A percentile compares a stretch with the other conserved stretches of the same genome.
Evolutionary conservation across 768 basidiomycete genomes (phyloP).

Genomic region (Leccinum subgranulosum): DNA sequence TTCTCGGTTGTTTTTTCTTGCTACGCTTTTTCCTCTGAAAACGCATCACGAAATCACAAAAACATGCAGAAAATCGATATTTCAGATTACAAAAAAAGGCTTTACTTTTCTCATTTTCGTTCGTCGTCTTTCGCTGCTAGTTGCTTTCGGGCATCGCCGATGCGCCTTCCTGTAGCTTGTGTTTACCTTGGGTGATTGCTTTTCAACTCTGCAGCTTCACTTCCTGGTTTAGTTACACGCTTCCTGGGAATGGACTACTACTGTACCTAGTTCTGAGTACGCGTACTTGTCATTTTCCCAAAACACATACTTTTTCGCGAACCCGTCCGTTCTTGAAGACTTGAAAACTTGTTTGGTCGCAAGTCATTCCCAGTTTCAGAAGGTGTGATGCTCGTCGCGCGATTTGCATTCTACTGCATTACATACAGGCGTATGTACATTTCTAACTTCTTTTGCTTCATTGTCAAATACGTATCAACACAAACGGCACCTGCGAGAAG

Average conservation of each 20-base stretch:
- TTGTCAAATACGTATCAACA: slow-evolving; percentile 69
- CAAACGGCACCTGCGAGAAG: slow-evolving; percentile 67
- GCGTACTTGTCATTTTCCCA: slow-evolving; percentile 1
- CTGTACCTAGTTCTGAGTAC: slow-evolving; percentile 22
- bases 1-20: slow-evolving; percentile 37
- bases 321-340: background rate
- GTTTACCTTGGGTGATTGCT: slow-evolving; percentile 19
- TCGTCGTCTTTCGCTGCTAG: slow-evolving; percentile 11
- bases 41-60: slow-evolving; percentile 35
- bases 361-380: background rate
- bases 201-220: slow-evolving; percentile 20
- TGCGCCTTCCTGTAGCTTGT: slow-evolving; percentile 1
- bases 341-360: too few species aligned
- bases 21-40: slow-evolving; percentile 33
- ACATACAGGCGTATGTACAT: slow-evolving; percentile 3
- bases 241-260: slow-evolving; percentile 9
- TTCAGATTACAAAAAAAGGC: slow-evolving; percentile 48
- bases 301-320: slow-evolving; percentile 1
- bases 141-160: slow-evolving; percentile 13
- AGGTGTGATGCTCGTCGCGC: background rate
- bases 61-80: slow-evolving; percentile 33
- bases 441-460: background rate
- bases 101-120: slow-evolving; percentile 34
- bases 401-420: slow-evolving; percentile 8
- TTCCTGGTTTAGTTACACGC: slow-evolving; percentile 44